Base-by-base conservation (phyloP, 768 basidiomycete genomes). In the Mycena albidolilacea region DNA sequence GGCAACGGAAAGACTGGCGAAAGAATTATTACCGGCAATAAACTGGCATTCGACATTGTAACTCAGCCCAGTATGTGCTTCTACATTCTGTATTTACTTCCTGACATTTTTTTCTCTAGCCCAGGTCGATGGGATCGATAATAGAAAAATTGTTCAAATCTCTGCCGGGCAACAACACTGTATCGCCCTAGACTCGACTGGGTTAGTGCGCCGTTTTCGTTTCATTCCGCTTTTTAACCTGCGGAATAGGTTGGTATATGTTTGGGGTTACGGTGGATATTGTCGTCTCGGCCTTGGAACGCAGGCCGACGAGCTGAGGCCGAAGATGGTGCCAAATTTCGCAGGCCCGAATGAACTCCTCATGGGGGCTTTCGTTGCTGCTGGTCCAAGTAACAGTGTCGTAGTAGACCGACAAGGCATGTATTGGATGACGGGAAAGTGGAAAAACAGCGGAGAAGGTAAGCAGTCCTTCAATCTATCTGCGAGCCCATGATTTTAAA, bases 371-470 rank as follows among this genome's bases (percentile, higher is more conserved):
- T 82, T 85, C 38, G 89, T 98, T 38, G 83, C 88, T 11, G 94
- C 95, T 30, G 97, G 97, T 17, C 95, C 95, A 0, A 87, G 95
- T 7, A 95, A 90, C 81, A 92, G 92, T n/a, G 89, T 94, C 8
- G 93, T 96, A 37, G 86, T 96, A 48, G 96, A 97, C 80, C 91
- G 88, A 60, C 93, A 95, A 77, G 87, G 89, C n/a, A 94, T 96
- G 91, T 95, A 91, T 78, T 97, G 88, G 88, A 94, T 93, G 91
- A 93, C 93, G 54, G 94, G 92, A 46, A 96, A 93, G 90, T 99
- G 95, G 95, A 98, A 98, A 82, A 95, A 92, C 75, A 96, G 95
- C 7, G 97, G 97, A 12, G 97, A 98, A 82, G 97, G 96, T 90
- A 30, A 30, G 3, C 77, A 50, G 70, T 71, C 54, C 35, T 65